These are phyloP conservation scores for Rhamnella rubrinervis DNA, from an alignment of 331 rosid species.

Conservation along the genomic window DNA sequence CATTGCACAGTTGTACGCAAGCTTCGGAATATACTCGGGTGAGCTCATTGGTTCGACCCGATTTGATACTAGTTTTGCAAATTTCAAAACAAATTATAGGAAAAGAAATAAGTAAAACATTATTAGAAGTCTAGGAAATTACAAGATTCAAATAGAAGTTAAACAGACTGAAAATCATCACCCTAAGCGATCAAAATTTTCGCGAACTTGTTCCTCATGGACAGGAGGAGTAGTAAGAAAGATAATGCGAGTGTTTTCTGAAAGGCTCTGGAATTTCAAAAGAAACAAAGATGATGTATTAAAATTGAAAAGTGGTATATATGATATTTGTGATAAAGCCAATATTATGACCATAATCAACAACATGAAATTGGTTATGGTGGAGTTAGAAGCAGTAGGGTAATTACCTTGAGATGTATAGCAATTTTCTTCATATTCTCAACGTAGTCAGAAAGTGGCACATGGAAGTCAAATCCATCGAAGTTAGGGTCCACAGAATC, in stretches of 20 bases:
- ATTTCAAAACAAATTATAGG: neutral
- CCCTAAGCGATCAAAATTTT: constrained; percentile 13
- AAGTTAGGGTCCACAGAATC: constrained; percentile 49
- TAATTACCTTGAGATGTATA: constrained; percentile 57
- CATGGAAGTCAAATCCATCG: neutral
- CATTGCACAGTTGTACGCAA: constrained; percentile 53
- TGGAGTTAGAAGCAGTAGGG: no score
- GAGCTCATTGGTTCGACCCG: constrained; percentile 16
- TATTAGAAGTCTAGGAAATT: no score
- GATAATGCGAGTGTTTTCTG: constrained; percentile 65
- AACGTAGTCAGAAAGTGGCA: constrained; percentile 74
- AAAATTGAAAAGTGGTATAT: no score
- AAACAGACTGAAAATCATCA: neutral
- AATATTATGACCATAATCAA: no score
- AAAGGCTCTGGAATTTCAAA: constrained; percentile 52
- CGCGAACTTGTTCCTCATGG: constrained; percentile 41
- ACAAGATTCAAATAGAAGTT: no score
- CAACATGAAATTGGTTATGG: neutral
- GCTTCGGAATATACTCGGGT: constrained; percentile 66
- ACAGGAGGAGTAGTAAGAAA: constrained; percentile 72
- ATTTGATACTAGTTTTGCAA: constrained; percentile 21
- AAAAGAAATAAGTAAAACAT: no score
- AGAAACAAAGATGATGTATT: neutral
- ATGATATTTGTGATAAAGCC: no score
- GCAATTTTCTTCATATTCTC: constrained; percentile 83